phyloP scores from a whole-genome alignment of 768 basidiomycete species.

The Mycena indigotica region DNA sequence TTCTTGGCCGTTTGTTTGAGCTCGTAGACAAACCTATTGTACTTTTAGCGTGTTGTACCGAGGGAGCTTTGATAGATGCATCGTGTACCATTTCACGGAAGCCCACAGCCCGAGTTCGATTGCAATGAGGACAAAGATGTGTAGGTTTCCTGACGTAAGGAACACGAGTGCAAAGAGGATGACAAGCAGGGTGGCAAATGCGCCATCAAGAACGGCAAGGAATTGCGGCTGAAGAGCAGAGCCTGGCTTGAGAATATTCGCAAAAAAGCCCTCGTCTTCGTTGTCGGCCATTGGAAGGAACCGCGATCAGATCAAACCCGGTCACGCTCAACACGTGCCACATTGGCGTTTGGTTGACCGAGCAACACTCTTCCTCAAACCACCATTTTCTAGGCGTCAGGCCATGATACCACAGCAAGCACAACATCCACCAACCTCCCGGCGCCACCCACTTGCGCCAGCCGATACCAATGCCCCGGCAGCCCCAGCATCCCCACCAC shows the following conservation, averaged over 20 bases:
- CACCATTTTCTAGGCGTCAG: constrained; percentile 33
- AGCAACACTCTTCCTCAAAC: neutral
- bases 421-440: too few species aligned
- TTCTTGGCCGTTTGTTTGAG: constrained; percentile 45
- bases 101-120: constrained; percentile 75
- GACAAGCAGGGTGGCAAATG: constrained; percentile 58
- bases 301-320: too few species aligned
- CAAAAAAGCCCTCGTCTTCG: constrained; percentile 40
- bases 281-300: constrained; percentile 1
- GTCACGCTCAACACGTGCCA: too few species aligned
- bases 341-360: neutral
- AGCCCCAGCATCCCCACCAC: constrained; percentile 54
- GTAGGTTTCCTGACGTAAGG: constrained; percentile 64
- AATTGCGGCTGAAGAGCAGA: constrained; percentile 76
- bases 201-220: constrained; percentile 61
- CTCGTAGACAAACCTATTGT: constrained; percentile 67
- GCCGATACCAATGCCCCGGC: constrained; percentile 36
- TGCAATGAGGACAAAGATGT: constrained; percentile 64
- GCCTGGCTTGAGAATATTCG: constrained; percentile 68
- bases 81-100: constrained; percentile 73
- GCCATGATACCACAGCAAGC: too few species aligned
- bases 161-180: constrained; percentile 62
- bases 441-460: constrained; percentile 35
- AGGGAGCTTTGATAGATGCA: neutral
- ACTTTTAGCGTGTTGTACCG: constrained; percentile 18